Base-by-base conservation (phyloP, 495 filamentous ascomycete species). In the Eremomyces bilateralis region DNA sequence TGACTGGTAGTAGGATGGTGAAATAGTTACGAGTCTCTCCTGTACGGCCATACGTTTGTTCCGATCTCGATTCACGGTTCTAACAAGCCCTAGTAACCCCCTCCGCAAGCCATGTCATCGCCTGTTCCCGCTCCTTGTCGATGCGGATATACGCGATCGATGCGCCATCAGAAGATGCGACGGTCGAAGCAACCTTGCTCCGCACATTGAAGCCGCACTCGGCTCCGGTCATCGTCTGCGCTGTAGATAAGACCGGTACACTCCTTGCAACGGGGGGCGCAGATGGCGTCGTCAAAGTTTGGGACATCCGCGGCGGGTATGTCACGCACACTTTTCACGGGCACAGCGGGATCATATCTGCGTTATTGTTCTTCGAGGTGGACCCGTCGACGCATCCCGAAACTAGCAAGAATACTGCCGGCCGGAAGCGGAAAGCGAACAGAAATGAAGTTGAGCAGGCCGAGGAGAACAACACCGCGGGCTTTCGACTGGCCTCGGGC, bases 241-340 rank as follows among this genome's bases (percentile, higher is more conserved):
- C 77, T 12, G 66, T 82, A 30, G 88, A 99, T 50, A 60, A 63
- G 21, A 93, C 83, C 1, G 74, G 84, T 45, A 94, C 85, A 11
- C 59, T 99, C 8, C 57, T 95, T 27, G 88, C 85, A 22, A 93
- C 84, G 15, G 88, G 88, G 35, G 79, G 71, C 17, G 80, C 88
- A 4, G 88, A 95, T 54, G 88, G 88, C 18, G 65, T 73, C 3
- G 75, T 93, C 41, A 99, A 99, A 53, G 74, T 99, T 34, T 95
- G 81, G 82, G 90, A 99, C 57, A 84, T 99, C 24, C 58, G 64
- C 38, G 82, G 78, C 13, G 90, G 88, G 11, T 95, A 73, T 51
- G 69, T 80, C 18, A 99, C 88, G 12, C 88, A 99, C 53, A 94
- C 82, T 1, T 84, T 99, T 51, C 73, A 81, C 42, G 88, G 85